Conservation (phyloP, 805 yeast genomes). For the Candida saitoana region DNA sequence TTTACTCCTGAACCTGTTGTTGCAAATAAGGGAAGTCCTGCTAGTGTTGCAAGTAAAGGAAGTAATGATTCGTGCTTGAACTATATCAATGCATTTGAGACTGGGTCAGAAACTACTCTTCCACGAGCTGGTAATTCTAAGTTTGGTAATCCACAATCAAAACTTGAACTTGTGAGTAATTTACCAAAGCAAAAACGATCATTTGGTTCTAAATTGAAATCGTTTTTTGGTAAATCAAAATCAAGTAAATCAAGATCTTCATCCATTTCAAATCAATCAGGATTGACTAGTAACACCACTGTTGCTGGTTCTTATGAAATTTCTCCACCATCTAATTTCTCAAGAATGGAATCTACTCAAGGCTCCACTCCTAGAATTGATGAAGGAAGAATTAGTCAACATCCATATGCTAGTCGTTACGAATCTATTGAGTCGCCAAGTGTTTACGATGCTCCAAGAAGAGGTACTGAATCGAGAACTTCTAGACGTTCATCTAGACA, state of each 20-base stretch:
- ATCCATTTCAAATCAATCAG: background rate
- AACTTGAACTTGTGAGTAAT: background rate
- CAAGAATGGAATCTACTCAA: background rate
- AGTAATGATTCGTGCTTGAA: background rate
- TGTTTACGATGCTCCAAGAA: background rate
- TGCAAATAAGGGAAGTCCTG: background rate
- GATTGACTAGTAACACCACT: background rate
- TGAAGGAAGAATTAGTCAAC: background rate
- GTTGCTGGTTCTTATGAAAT: background rate
- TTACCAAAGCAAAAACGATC: slow-evolving; percentile 5
- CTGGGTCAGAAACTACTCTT: background rate
- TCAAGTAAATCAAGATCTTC: slow-evolving; percentile 3
- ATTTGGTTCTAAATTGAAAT: slow-evolving; percentile 4
- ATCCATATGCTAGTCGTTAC: slow-evolving; percentile 1
- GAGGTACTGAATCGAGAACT: background rate
- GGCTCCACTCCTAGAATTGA: background rate
- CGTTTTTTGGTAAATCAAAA: slow-evolving; percentile 3
- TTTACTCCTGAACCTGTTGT: background rate
- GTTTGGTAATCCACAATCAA: background rate
- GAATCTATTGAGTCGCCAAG: background rate
- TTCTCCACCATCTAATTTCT: background rate
- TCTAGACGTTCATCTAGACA: background rate
- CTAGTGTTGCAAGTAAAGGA: background rate
- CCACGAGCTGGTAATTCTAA: background rate
- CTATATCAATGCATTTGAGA: background rate